phyloP scores from a whole-genome alignment of 225 moss, liverwort and hornwort genomes.

The Bryum argenteum region DNA sequence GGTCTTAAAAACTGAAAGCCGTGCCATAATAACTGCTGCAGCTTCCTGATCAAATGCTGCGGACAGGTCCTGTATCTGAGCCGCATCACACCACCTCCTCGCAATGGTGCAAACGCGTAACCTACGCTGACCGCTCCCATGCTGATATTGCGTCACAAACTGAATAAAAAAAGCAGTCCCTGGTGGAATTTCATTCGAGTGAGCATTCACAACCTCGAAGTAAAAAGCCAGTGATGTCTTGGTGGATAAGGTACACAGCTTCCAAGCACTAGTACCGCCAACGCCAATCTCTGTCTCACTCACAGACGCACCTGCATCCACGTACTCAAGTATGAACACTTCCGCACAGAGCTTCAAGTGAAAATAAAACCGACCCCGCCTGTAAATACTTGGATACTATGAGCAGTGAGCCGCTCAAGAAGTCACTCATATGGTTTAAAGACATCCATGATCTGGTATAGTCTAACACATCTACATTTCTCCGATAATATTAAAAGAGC shows the following conservation, averaged over 20 bases:
- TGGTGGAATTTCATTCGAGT: constrained; percentile 86
- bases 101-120: constrained; percentile 89
- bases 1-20: constrained; percentile 91
- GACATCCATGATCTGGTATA: neutral
- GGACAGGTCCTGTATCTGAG: constrained; percentile 77
- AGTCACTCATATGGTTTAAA: constrained; percentile 1
- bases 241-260: constrained; percentile 72
- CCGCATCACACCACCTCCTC: constrained; percentile 90
- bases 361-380: constrained; percentile 6
- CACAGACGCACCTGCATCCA: constrained; percentile 64
- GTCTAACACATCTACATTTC: neutral
- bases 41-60: constrained; percentile 97
- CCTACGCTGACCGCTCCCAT: constrained; percentile 76
- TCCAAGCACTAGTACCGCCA: constrained; percentile 96
- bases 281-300: constrained; percentile 91
- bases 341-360: neutral
- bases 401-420: neutral
- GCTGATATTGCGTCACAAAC: constrained; percentile 87
- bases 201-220: constrained; percentile 94
- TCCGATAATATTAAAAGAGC: constrained; percentile 5
- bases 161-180: constrained; percentile 94
- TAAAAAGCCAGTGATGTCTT: constrained; percentile 86
- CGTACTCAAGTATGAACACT: neutral
- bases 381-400: neutral
- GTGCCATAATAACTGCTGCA: constrained; percentile 94